Evolutionary conservation across 1,139 yeast species (phyloP).

Genomic region (Diutina ranongensis): DNA sequence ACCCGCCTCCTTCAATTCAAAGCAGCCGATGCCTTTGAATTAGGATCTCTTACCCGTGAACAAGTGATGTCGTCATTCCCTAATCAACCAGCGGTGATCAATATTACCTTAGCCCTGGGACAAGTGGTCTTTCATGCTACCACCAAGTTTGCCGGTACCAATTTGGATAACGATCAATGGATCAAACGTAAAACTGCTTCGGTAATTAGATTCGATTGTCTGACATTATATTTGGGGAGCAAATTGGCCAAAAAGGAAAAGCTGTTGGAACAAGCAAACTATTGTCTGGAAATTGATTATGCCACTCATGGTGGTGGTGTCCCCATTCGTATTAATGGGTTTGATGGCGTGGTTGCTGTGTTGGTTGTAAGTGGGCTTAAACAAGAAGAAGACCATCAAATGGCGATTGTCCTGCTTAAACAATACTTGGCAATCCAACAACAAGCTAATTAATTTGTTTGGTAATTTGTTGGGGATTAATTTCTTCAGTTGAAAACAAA

Average conservation of each 20-base stretch:
- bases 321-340: constrained; percentile 35
- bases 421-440: constrained; percentile 3
- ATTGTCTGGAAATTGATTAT: constrained; percentile 32
- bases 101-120: constrained; percentile 37
- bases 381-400: constrained; percentile 34
- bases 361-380: constrained; percentile 51
- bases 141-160: constrained; percentile 25
- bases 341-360: constrained; percentile 39
- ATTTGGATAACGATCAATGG: constrained; percentile 49
- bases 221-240: constrained; percentile 44
- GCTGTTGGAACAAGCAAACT: constrained; percentile 29
- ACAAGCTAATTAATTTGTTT: background rate
- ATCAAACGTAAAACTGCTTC: constrained; percentile 41
- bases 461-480: background rate
- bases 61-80: constrained; percentile 12
- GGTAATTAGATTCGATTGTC: constrained; percentile 39
- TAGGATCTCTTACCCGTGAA: background rate
- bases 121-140: constrained; percentile 43
- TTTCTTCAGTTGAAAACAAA: background rate
- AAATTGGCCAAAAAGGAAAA: constrained; percentile 23
- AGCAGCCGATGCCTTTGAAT: background rate
- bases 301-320: constrained; percentile 57
- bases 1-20: background rate
- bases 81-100: constrained; percentile 33
- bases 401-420: constrained; percentile 18